Evolutionary conservation across 164 flowering plant species (phyloP).

Genomic region (Magnolia kwangsiensis): DNA sequence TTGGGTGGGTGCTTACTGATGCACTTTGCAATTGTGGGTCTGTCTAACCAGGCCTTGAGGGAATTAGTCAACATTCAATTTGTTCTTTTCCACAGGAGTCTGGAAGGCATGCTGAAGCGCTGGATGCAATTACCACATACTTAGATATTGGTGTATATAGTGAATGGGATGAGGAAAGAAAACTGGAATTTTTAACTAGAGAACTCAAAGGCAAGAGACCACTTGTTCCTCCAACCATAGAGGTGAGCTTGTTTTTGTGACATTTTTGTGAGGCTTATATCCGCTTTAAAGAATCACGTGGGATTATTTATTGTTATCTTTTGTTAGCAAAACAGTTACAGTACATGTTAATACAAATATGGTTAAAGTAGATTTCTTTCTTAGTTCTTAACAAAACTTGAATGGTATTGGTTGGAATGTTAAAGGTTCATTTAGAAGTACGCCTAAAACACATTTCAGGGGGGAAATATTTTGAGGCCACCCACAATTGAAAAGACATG

Average conservation of each 20-base stretch:
- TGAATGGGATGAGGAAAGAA: conserved; percentile 93
- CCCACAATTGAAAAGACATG: too few species aligned
- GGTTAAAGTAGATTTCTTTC: too few species aligned
- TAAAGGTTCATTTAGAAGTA: too few species aligned
- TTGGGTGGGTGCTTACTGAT: neutral
- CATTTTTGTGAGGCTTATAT: neutral
- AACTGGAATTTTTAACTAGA: conserved; percentile 68
- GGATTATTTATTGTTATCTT: neutral
- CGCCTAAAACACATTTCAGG: too few species aligned
- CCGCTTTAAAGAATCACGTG: neutral
- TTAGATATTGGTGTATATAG: conserved; percentile 88
- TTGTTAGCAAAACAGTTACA: neutral
- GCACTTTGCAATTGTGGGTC: neutral
- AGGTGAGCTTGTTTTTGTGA: conserved; percentile 36
- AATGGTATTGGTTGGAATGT: too few species aligned
- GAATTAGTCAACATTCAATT: too few species aligned
- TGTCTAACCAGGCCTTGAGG: neutral
- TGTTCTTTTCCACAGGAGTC: conserved; percentile 57
- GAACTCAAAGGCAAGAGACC: conserved; percentile 95
- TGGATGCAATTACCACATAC: conserved; percentile 84
- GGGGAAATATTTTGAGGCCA: too few species aligned
- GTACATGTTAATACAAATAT: too few species aligned
- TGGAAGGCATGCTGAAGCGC: conserved; percentile 80
- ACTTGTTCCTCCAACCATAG: conserved; percentile 71
- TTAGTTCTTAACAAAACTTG: too few species aligned